A percentile compares a stretch with the other conserved stretches of the same genome.
phyloP scores from a whole-genome alignment of 2,329 filamentous ascomycete genomes.

The Grosmannia huntii region DNA sequence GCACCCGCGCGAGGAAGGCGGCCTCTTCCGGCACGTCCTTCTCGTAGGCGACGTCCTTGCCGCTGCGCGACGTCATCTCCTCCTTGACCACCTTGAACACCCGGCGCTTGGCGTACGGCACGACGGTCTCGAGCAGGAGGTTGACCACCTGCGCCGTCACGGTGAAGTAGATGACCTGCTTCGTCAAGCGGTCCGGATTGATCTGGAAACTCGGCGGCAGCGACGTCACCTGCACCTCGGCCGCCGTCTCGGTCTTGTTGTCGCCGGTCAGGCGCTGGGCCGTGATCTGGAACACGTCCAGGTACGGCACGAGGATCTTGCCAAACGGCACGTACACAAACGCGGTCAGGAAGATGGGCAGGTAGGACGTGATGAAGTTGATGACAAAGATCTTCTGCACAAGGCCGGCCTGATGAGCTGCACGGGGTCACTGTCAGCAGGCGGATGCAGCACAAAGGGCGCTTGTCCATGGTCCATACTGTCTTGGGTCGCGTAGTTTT shows the following conservation, averaged over 20 bases:
- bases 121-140: conserved; percentile 69
- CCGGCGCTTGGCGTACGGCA: conserved; percentile 74
- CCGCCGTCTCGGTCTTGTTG: conserved; percentile 31
- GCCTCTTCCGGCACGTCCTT: conserved; percentile 67
- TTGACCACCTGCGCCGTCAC: conserved; percentile 89
- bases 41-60: conserved; percentile 27
- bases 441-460: background rate
- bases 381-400: conserved; percentile 88
- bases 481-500: conserved; percentile 87
- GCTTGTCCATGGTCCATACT: no score
- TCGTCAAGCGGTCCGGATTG: conserved; percentile 69
- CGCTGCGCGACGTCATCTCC: conserved; percentile 36
- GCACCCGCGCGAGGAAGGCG: conserved; percentile 67
- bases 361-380: conserved; percentile 70
- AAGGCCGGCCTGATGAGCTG: conserved; percentile 68
- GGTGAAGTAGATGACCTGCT: conserved; percentile 92
- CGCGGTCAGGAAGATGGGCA: conserved; percentile 62
- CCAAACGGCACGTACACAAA: conserved; percentile 81
- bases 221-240: background rate
- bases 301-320: conserved; percentile 66
- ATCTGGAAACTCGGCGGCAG: conserved; percentile 49
- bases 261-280: conserved; percentile 65
- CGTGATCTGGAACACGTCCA: conserved; percentile 67
- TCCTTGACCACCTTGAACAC: conserved; percentile 65
- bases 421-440: background rate